These are phyloP conservation scores for Alternaria arbusti DNA, from an alignment of 2,329 filamentous ascomycete species.

Conservation along the genomic window DNA sequence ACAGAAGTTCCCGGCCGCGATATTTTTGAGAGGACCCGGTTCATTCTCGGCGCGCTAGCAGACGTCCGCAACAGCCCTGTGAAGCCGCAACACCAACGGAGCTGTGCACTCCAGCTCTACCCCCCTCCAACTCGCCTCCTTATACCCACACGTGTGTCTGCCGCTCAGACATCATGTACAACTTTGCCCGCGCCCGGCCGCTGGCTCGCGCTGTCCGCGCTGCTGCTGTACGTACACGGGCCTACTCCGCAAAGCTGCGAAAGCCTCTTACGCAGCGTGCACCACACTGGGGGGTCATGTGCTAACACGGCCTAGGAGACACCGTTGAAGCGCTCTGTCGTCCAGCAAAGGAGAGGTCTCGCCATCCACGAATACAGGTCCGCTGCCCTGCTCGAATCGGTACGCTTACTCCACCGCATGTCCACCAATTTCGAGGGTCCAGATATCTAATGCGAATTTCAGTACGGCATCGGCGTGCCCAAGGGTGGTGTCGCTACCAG, in stretches of 20 bases:
- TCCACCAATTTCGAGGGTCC: constrained; percentile 6
- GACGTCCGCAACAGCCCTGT: constrained; percentile 38
- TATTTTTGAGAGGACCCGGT: constrained; percentile 34
- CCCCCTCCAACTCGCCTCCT: constrained; percentile 25
- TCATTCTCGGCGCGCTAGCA: constrained; percentile 42
- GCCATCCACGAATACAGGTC: constrained; percentile 99
- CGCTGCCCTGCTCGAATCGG: constrained; percentile 80
- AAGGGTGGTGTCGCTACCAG: constrained; percentile 85
- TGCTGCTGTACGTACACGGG: constrained; percentile 67
- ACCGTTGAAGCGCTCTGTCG: constrained; percentile 61
- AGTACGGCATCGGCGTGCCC: constrained; percentile 96
- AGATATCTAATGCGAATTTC: constrained; percentile 36
- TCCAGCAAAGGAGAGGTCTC: constrained; percentile 85
- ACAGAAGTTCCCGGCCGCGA: constrained; percentile 32
- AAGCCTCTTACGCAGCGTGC: constrained; percentile 43
- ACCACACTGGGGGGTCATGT: constrained; percentile 25
- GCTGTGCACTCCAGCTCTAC: constrained; percentile 26
- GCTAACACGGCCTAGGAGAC: constrained; percentile 59
- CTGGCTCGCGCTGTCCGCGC: constrained; percentile 80
- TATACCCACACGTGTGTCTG: constrained; percentile 33
- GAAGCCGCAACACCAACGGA: constrained; percentile 28
- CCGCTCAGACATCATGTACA: constrained; percentile 74
- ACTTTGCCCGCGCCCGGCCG: constrained; percentile 76
- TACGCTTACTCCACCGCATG: constrained; percentile 45
- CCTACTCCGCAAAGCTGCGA: constrained; percentile 17